Percentiles rank a stretch among this genome's conserved stretches.
Evolutionary conservation across 2,329 filamentous ascomycete genomes (phyloP).

Genomic region (Aspergillus udagawae): DNA sequence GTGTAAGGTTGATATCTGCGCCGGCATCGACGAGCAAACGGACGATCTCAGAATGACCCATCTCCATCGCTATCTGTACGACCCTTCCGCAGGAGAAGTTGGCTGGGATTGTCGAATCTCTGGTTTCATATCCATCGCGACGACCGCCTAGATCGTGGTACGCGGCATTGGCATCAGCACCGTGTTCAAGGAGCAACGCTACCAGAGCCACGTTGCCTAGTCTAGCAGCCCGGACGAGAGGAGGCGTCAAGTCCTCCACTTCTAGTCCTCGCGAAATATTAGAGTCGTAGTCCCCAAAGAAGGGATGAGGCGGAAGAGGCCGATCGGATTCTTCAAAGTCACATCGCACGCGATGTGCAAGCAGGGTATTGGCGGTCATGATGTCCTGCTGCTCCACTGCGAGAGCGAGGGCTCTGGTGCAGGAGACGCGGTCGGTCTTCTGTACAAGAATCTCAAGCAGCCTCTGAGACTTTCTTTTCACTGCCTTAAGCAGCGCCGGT

Average conservation of each 20-base stretch:
- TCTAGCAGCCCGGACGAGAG: slow-evolving; percentile 2
- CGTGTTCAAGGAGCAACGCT: slow-evolving; percentile 1
- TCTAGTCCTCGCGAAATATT: neutral
- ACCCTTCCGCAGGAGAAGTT: slow-evolving; percentile 13
- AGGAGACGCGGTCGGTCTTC: slow-evolving; percentile 1
- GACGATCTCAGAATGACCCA: slow-evolving; percentile 1
- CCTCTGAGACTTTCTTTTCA: neutral
- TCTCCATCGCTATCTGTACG: slow-evolving; percentile 15
- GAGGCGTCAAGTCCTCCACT: slow-evolving; percentile 1
- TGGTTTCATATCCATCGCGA: neutral
- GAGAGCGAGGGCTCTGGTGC: slow-evolving; percentile 3
- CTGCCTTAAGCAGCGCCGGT: neutral
- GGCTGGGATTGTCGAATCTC: slow-evolving; percentile 9
- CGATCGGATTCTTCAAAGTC: slow-evolving; percentile 18
- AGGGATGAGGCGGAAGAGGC: slow-evolving; percentile 8
- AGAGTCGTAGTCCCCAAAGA: slow-evolving; percentile 2
- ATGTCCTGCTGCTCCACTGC: slow-evolving; percentile 1
- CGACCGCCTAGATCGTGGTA: slow-evolving; percentile 2
- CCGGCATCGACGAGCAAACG: neutral
- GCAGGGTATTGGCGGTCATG: neutral
- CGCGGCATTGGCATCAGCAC: slow-evolving; percentile 2
- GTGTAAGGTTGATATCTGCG: slow-evolving; percentile 1
- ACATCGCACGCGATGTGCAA: neutral
- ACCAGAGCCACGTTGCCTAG: slow-evolving; percentile 1
- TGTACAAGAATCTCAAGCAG: slow-evolving; percentile 3